Percentiles rank a stretch among this genome's conserved stretches.
Conservation (phyloP, 176 grass and related monocot species). For the Pontederia paniculata region DNA sequence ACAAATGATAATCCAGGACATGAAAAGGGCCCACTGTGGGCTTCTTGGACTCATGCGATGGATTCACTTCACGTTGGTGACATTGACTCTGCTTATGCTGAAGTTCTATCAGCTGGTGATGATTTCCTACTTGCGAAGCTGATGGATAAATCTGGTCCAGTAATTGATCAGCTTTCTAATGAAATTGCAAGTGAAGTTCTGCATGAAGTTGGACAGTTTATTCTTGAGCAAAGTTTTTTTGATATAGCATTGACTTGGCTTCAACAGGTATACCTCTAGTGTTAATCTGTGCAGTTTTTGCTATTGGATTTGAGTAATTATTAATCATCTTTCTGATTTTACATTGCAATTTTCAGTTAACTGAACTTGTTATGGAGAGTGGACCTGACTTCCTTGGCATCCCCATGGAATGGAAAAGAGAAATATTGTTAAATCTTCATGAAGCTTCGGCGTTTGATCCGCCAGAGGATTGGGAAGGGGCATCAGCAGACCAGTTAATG, state of each 20-base stretch:
- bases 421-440: constrained; percentile 63
- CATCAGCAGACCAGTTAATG: constrained; percentile 77
- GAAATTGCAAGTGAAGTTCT: constrained; percentile 76
- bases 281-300: too few relatives aligned
- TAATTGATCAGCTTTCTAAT: constrained; percentile 70
- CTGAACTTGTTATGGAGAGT: constrained; percentile 75
- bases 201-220: constrained; percentile 67
- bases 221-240: constrained; percentile 83
- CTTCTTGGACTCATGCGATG: constrained; percentile 77
- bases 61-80: constrained; percentile 73
- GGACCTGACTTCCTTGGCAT: constrained; percentile 63
- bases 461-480: constrained; percentile 78
- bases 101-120: constrained; percentile 73
- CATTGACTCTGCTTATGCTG: constrained; percentile 68
- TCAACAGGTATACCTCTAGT: constrained; percentile 50
- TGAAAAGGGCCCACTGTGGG: constrained; percentile 70
- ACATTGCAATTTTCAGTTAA: constrained; percentile 32
- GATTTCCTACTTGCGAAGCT: constrained; percentile 77
- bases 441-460: constrained; percentile 49
- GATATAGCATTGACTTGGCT: constrained; percentile 86
- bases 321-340: too few relatives aligned
- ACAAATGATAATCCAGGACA: constrained; percentile 57
- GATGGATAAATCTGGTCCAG: constrained; percentile 92
- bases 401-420: constrained; percentile 45
- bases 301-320: too few relatives aligned